These are phyloP conservation scores for Podaxis sp. DNA, from an alignment of 768 basidiomycete species.

Conservation along the genomic window DNA sequence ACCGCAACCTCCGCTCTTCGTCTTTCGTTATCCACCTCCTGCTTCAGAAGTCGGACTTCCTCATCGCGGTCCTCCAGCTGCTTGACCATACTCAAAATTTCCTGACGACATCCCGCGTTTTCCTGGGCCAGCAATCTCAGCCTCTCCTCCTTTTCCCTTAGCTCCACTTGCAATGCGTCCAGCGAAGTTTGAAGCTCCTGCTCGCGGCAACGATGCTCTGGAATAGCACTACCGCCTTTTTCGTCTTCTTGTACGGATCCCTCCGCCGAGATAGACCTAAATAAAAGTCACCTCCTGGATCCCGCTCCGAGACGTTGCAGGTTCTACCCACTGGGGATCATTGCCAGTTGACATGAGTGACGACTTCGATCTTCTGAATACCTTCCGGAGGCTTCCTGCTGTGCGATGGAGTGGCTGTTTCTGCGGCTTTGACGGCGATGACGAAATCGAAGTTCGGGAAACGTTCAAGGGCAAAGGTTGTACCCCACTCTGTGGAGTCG, in stretches of 20 bases:
- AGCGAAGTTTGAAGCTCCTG: background rate
- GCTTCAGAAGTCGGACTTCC: too few species aligned
- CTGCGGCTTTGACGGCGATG: background rate
- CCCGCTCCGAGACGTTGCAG: background rate
- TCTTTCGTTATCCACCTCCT: too few species aligned
- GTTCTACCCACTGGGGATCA: background rate
- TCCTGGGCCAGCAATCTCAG: background rate
- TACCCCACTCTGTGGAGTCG: background rate
- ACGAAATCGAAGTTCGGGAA: background rate
- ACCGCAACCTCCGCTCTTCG: too few species aligned
- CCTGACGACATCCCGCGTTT: background rate
- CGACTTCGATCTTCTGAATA: conserved; percentile 17
- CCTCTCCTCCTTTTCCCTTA: background rate
- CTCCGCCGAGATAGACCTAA: background rate
- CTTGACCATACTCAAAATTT: background rate
- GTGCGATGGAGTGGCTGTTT: background rate
- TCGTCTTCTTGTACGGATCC: background rate
- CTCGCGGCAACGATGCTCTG: background rate
- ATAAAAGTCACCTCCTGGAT: background rate
- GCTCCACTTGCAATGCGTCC: background rate
- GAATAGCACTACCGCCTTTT: background rate
- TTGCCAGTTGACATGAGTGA: background rate
- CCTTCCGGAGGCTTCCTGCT: background rate
- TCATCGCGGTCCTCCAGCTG: too few species aligned
- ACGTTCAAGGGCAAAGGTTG: background rate